Evolutionary conservation across 1,284 basidiomycete genomes (phyloP), one percentile per base, ranked within the genome.

Genomic region (Uromyces viciae-fabae): DNA sequence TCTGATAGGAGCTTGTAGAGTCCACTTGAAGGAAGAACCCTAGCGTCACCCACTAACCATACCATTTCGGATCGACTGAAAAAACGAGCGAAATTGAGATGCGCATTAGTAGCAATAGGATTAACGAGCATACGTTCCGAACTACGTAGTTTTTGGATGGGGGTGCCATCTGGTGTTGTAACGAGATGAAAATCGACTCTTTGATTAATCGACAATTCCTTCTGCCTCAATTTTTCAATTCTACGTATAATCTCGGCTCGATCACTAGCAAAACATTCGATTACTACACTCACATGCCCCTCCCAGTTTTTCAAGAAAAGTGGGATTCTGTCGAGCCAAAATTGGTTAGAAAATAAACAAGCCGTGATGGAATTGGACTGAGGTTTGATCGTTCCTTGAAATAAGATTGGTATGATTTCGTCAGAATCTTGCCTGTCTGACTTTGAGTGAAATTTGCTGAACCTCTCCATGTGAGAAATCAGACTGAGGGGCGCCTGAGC

Each of bases 11-110:
- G n/a, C 9, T 83, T 73, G 25, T 80, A 73, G 0, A 85, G 81
- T 0, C 82, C 83, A 28, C 73, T 43, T 1, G 83, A 82, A 33
- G 85, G 85, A 4, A 83, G 71, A 17, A 84, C 42, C 14, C 84
- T 82, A 0, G 85, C 83, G 58, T 85, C 85, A 2, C 83, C 83
- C 1, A 83, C 83, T 43, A 85, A 81, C 82, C 84, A 85, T 75
- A 85, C 82, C 66, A 84, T 60, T 52, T 85, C 84, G 31, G 85
- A 85, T 43, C 81, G 82, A 15, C 84, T 83, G 42, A 85, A 85
- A 83, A 85, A 85, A 22, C 85, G 82, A 40, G 84, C 84, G 43
- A 85, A 81, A 82, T 85, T 85, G 78, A 85, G 82, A 38, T 85
- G 85, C 56, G 82, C 83, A 75, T 85, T 85, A 28, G 75, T 83